Conservation (phyloP, 1,284 basidiomycete genomes). For the Hortiboletus rubellus region DNA sequence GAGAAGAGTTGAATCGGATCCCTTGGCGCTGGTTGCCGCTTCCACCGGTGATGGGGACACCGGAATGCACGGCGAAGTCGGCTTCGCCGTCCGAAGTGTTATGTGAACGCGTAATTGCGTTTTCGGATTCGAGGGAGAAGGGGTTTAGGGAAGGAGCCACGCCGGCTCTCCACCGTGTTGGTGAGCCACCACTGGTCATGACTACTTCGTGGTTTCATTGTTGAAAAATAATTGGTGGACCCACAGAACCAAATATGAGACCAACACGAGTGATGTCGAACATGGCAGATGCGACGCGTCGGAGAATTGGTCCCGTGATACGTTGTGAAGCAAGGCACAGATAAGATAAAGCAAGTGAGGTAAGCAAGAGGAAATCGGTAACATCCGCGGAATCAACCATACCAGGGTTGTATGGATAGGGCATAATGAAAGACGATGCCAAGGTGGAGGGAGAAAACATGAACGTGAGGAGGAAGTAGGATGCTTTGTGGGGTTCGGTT, state of each 20-base stretch:
- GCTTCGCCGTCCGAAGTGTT: conserved; percentile 34
- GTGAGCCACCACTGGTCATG: conserved; percentile 25
- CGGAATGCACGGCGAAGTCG: conserved; percentile 27
- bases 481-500: conserved; percentile 1
- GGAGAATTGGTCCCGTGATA: conserved; percentile 16
- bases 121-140: conserved; percentile 16
- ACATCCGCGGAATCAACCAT: conserved; percentile 16
- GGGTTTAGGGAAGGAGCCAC: conserved; percentile 8
- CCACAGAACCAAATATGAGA: conserved; percentile 34
- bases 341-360: conserved; percentile 25
- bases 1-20: conserved; percentile 11
- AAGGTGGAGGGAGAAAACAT: conserved; percentile 12
- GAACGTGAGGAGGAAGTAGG: not conserved
- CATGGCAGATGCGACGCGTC: conserved; percentile 15
- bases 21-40: conserved; percentile 13
- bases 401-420: not conserved
- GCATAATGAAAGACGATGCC: not conserved
- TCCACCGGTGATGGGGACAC: conserved; percentile 15
- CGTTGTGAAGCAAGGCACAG: not conserved
- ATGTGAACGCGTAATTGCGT: conserved; percentile 23
- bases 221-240: conserved; percentile 32
- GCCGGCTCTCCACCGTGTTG: conserved; percentile 16
- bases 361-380: conserved; percentile 21
- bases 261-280: conserved; percentile 25
- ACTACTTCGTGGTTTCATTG: conserved; percentile 28